phyloP scores from a whole-genome alignment of 2,329 filamentous ascomycete species.

The Epichloe glyceriae region DNA sequence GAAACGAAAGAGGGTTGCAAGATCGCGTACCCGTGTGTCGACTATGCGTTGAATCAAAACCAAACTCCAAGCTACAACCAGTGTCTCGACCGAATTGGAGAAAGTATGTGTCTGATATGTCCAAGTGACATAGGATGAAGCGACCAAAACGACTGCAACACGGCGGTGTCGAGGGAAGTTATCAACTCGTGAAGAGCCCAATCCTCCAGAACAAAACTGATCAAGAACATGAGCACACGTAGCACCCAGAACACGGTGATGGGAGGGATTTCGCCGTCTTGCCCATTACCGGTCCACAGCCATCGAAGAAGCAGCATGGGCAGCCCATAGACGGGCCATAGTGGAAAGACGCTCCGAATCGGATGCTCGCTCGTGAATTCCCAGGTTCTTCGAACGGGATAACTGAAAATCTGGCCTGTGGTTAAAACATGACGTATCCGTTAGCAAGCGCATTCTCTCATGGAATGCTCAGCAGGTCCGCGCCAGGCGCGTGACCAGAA shows the following conservation, averaged over 20 bases:
- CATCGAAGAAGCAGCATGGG: conserved; percentile 88
- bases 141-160: conserved; percentile 69
- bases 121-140: conserved; percentile 97
- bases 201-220: conserved; percentile 94
- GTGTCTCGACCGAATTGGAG: conserved; percentile 91
- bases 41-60: conserved; percentile 82
- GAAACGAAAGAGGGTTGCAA: neutral
- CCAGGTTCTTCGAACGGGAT: conserved; percentile 84
- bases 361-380: conserved; percentile 83
- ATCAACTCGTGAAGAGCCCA: conserved; percentile 94
- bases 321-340: conserved; percentile 91
- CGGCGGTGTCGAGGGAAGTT: conserved; percentile 58
- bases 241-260: conserved; percentile 80
- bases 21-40: conserved; percentile 53
- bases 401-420: conserved; percentile 80
- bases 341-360: conserved; percentile 87
- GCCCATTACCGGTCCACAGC: conserved; percentile 77
- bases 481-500: neutral
- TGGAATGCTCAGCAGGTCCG: neutral
- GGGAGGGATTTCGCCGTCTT: conserved; percentile 67
- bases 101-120: conserved; percentile 98
- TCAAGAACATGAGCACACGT: conserved; percentile 78
- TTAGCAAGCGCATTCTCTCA: neutral
- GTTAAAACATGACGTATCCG: neutral
- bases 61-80: conserved; percentile 85